These are phyloP conservation scores for Hamamelis virginiana DNA, from an alignment of 164 flowering plant genomes.

Conservation along the genomic window DNA sequence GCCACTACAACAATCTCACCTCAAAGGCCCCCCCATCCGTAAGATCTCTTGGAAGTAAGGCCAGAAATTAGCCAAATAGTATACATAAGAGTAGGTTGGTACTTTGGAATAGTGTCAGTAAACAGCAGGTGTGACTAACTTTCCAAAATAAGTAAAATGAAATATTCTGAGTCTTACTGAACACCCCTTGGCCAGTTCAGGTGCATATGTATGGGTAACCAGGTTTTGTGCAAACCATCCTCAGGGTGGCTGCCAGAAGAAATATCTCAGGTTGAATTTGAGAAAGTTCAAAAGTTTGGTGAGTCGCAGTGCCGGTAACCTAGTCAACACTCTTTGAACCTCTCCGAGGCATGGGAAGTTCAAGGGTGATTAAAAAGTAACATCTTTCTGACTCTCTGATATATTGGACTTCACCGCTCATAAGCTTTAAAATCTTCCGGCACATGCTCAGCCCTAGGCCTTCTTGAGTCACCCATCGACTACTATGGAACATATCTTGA, in stretches of 20 bases:
- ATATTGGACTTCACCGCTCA: conserved; percentile 83
- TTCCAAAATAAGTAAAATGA: background rate
- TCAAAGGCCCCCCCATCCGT: background rate
- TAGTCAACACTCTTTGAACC: conserved; percentile 28
- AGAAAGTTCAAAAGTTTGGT: background rate
- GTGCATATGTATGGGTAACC: background rate
- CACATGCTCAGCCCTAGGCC: conserved; percentile 86
- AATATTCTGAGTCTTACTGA: background rate
- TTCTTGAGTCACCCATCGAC: conserved; percentile 66
- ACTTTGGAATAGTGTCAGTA: background rate
- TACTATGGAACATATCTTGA: conserved; percentile 76
- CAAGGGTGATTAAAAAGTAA: conserved; percentile 56
- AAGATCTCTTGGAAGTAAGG: background rate
- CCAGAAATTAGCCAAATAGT: background rate
- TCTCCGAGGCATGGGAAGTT: conserved; percentile 47
- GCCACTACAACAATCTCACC: background rate
- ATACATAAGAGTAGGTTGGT: background rate
- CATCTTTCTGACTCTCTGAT: conserved; percentile 75
- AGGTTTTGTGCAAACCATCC: background rate
- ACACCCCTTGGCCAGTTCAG: background rate
- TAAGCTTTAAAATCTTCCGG: conserved; percentile 70
- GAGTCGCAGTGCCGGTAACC: conserved; percentile 4
- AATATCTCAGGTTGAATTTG: background rate
- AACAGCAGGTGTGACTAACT: background rate
- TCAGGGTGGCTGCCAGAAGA: background rate